Conservation (phyloP, 352 stramenopile species). For the Ophiocytium majus region DNA sequence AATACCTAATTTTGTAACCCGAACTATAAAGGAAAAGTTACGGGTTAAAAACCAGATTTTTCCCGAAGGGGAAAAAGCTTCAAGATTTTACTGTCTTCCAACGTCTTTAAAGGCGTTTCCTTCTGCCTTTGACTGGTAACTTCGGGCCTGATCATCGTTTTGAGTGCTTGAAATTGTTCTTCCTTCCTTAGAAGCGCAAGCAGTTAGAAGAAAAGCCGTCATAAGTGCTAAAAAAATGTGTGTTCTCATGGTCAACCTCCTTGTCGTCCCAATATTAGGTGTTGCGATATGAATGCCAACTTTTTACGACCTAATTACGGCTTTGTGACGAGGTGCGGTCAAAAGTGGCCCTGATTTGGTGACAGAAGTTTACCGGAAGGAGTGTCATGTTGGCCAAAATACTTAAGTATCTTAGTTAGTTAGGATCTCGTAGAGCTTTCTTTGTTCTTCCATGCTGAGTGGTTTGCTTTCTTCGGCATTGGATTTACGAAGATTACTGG, state of each 20-base stretch:
- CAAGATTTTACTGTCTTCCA: too few species aligned
- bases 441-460: conserved; percentile 7
- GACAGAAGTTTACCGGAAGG: conserved; percentile 3
- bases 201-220: neutral
- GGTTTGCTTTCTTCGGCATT: neutral
- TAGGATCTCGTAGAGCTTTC: neutral
- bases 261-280: conserved; percentile 1
- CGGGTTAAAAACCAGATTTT: neutral
- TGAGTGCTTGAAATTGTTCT: too few species aligned
- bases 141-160: too few species aligned
- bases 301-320: neutral
- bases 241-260: conserved; percentile 11
- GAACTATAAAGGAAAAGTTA: neutral
- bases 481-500: neutral
- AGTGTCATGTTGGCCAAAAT: neutral
- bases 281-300: conserved; percentile 8
- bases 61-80: conserved; percentile 9
- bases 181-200: neutral
- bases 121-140: too few species aligned
- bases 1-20: too few species aligned
- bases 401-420: neutral
- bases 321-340: neutral
- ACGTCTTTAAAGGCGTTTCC: too few species aligned
- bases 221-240: conserved; percentile 2
- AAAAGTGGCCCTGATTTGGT: neutral